Base-by-base conservation (phyloP, 768 basidiomycete species). In the Leccinum barrowsii region DNA sequence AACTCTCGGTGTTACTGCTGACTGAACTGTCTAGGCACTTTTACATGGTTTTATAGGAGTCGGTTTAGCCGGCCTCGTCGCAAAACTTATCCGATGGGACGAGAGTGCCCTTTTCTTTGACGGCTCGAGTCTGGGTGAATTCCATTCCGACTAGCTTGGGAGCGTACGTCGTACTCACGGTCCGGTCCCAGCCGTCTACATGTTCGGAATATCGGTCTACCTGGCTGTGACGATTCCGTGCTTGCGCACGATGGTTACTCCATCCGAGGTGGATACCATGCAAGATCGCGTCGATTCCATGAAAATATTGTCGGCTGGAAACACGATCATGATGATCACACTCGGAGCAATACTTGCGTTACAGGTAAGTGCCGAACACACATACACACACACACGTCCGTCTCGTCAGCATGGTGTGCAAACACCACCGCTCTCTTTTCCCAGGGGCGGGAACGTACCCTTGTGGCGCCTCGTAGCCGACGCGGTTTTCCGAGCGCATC, bases 81-180 rank as follows among this genome's bases (percentile, higher is more conserved):
- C 83, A 50, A 98, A 97, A 73, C 77, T 97, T 58, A 80, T 90
- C 72, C 82, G 79, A 60, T 97, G 94, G 92, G 86, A 87, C 68
- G 94, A 97, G 67, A 92, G 90, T 64, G 95, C 95, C 7, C 82
- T 95, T 76, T 94, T 92, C 78, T 98, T 98, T 72, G 95, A 98
- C 72, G 95, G 95, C 21, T 86, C 88, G 22, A 86, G 85, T 63
- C 74, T 96, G 59, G 92, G 94, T 94, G 63, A 65, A 84, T 13
- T 32, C 15, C 15, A n/a, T 44, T 13, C 56, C 37, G 5, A 4
- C 15, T n/a, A 21, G 5, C 10, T 35, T 58, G 22, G 15, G 37
- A 46, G 32, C 19, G 15, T 22, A 5, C 34, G 10, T 24, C 19
- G 24, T 54, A 30, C 64, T 72, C 44, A 71, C 65, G 50, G 12